phyloP scores from a whole-genome alignment of 768 basidiomycete genomes.

The Cyclocybe aegerita region DNA sequence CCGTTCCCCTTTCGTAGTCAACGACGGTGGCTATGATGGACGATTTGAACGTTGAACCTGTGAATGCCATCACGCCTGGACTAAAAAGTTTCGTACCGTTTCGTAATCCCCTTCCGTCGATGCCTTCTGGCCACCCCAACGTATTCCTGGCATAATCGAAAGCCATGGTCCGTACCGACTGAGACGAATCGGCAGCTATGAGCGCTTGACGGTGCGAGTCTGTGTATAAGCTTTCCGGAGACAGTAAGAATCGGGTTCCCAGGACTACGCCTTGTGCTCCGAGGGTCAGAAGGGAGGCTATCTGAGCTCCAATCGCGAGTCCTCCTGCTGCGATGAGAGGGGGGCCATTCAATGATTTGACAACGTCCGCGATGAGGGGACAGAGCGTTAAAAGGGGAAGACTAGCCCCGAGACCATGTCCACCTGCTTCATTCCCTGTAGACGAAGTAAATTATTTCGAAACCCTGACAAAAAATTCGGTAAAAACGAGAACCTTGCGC shows the following conservation, averaged over 20 bases:
- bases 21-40: slow-evolving; percentile 46
- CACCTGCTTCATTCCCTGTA: slow-evolving; percentile 77
- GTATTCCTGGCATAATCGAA: slow-evolving; percentile 61
- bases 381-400: slow-evolving; percentile 63
- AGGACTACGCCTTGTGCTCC: slow-evolving; percentile 69
- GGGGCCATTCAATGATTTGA: slow-evolving; percentile 26
- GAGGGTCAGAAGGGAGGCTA: slow-evolving; percentile 63
- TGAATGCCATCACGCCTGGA: background rate
- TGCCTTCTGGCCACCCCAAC: slow-evolving; percentile 56
- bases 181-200: slow-evolving; percentile 39
- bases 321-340: slow-evolving; percentile 78
- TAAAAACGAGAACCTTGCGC: slow-evolving; percentile 59
- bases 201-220: slow-evolving; percentile 54
- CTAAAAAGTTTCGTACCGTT: slow-evolving; percentile 36
- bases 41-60: slow-evolving; percentile 3
- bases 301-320: slow-evolving; percentile 58
- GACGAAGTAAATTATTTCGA: slow-evolving; percentile 5
- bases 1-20: slow-evolving; percentile 51
- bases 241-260: slow-evolving; percentile 75
- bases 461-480: background rate
- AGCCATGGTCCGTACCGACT: slow-evolving; percentile 58
- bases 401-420: slow-evolving; percentile 62
- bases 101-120: slow-evolving; percentile 62
- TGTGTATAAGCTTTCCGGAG: slow-evolving; percentile 62
- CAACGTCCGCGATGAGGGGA: slow-evolving; percentile 46